Percentiles rank a stretch among this genome's conserved stretches.
These are phyloP conservation scores for Cercospora citrullina DNA, from an alignment of 2,329 filamentous ascomycete genomes.

Conservation along the genomic window DNA sequence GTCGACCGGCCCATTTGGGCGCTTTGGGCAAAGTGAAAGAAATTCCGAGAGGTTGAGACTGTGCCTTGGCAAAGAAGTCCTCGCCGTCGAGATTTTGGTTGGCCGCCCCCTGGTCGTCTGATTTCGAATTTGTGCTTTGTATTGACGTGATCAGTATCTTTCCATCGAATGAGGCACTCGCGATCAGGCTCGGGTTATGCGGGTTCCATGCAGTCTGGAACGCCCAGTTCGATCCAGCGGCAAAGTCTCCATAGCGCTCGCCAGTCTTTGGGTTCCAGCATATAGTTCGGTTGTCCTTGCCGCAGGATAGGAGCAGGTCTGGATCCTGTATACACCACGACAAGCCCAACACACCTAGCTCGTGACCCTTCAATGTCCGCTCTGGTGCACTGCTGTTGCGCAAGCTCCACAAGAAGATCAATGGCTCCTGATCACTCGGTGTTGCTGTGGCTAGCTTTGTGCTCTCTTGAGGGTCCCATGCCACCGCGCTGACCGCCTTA, in stretches of 20 bases:
- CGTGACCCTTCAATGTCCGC: slow-evolving; percentile 82
- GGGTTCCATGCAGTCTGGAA: slow-evolving; percentile 95
- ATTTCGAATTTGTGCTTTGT: slow-evolving; percentile 83
- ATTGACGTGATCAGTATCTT: slow-evolving; percentile 92
- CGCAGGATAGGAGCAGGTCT: slow-evolving; percentile 84
- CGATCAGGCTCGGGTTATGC: slow-evolving; percentile 85
- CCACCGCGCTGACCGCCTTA: slow-evolving; percentile 91
- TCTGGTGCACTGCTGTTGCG: slow-evolving; percentile 96
- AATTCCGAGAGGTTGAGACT: slow-evolving; percentile 84
- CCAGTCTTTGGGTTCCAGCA: slow-evolving; percentile 96
- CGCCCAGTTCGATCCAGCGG: slow-evolving; percentile 98
- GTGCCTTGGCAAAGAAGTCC: slow-evolving; percentile 93
- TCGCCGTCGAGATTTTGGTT: slow-evolving; percentile 74
- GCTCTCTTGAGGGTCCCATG: slow-evolving; percentile 91
- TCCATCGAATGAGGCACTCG: slow-evolving; percentile 95
- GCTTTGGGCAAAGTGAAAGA: slow-evolving; percentile 84
- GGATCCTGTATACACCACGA: slow-evolving; percentile 95
- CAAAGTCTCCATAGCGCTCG: slow-evolving; percentile 84
- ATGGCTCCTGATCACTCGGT: slow-evolving; percentile 80
- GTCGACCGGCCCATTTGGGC: slow-evolving; percentile 86
- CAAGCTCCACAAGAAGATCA: slow-evolving; percentile 91
- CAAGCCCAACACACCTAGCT: slow-evolving; percentile 87
- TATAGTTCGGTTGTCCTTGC: slow-evolving; percentile 93
- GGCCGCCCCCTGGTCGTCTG: slow-evolving; percentile 64
- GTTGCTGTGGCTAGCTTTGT: slow-evolving; percentile 94